phyloP scores from a whole-genome alignment of 2,329 filamentous ascomycete species.

The Fusarium sp. region DNA sequence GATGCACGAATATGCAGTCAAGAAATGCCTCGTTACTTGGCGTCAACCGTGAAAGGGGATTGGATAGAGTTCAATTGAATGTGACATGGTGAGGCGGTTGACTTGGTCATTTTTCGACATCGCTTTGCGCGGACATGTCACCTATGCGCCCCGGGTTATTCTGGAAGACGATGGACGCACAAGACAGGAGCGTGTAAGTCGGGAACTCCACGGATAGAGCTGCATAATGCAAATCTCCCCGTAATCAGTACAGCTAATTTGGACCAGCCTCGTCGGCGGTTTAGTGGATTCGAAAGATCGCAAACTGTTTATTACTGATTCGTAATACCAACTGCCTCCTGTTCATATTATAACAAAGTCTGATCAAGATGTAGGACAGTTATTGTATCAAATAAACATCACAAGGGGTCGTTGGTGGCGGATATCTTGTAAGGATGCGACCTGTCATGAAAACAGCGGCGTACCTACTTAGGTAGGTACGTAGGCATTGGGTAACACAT shows the following conservation, averaged over 20 bases:
- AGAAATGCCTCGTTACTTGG: constrained; percentile 50
- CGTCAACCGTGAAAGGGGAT: constrained; percentile 29
- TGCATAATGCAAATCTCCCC: constrained; percentile 43
- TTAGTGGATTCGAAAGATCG: constrained; percentile 41
- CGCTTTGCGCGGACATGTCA: constrained; percentile 9
- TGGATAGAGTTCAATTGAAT: constrained; percentile 19
- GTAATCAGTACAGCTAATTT: constrained; percentile 15
- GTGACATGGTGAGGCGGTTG: constrained; percentile 17
- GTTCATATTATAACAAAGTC: constrained; percentile 5
- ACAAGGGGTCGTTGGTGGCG: constrained; percentile 2
- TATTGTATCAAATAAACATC: constrained; percentile 21
- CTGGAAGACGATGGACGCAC: constrained; percentile 23
- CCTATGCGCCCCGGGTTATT: constrained; percentile 16
- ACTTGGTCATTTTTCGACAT: constrained; percentile 10
- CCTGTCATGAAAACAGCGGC: background rate
- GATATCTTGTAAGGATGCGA: constrained; percentile 18
- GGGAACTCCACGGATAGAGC: constrained; percentile 28
- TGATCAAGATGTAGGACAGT: constrained; percentile 24
- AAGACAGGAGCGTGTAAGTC: constrained; percentile 9
- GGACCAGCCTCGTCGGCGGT: constrained; percentile 35
- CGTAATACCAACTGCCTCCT: constrained; percentile 6
- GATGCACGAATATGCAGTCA: constrained; percentile 41
- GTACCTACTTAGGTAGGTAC: no score
- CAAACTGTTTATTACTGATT: constrained; percentile 12
- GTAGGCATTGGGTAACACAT: constrained; percentile 1